Conservation (phyloP, 257 asterid species). For the Jacaranda mimosifolia region DNA sequence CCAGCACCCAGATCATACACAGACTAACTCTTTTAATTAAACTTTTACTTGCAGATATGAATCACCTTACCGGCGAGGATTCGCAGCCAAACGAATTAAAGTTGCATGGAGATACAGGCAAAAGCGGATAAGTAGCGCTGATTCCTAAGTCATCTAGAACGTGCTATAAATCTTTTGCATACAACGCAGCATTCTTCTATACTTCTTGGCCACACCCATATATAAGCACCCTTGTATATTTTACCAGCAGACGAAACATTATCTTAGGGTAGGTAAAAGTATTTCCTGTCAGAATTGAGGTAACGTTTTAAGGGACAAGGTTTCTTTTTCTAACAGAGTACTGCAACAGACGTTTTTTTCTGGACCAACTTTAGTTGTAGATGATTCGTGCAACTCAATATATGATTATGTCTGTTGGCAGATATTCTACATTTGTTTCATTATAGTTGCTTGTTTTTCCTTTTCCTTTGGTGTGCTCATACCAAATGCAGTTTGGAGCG, state of each 20-base stretch:
- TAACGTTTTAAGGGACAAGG: neutral
- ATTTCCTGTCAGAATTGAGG: neutral
- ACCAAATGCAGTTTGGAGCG: neutral
- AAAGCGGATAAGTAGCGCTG: constrained; percentile 63
- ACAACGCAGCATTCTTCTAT: neutral
- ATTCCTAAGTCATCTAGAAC: constrained; percentile 41
- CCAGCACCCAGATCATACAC: too few relatives aligned
- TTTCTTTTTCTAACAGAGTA: neutral
- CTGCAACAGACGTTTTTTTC: neutral
- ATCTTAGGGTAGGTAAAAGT: too few relatives aligned
- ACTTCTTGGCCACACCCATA: too few relatives aligned
- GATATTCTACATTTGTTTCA: neutral
- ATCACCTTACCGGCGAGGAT: constrained; percentile 85
- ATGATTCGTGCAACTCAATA: neutral
- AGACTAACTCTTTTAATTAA: neutral
- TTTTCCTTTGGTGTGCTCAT: neutral
- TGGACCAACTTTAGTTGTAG: neutral
- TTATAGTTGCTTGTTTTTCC: neutral
- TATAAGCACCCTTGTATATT: neutral
- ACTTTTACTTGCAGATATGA: constrained; percentile 54
- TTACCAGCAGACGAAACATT: neutral
- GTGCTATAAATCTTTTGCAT: neutral
- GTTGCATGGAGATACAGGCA: constrained; percentile 87
- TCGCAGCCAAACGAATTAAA: constrained; percentile 76
- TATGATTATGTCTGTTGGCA: neutral